A percentile compares a stretch with the other conserved stretches of the same genome.
phyloP scores from a whole-genome alignment of 2,329 filamentous ascomycete genomes.

The Calonectria pseudoturangicola region DNA sequence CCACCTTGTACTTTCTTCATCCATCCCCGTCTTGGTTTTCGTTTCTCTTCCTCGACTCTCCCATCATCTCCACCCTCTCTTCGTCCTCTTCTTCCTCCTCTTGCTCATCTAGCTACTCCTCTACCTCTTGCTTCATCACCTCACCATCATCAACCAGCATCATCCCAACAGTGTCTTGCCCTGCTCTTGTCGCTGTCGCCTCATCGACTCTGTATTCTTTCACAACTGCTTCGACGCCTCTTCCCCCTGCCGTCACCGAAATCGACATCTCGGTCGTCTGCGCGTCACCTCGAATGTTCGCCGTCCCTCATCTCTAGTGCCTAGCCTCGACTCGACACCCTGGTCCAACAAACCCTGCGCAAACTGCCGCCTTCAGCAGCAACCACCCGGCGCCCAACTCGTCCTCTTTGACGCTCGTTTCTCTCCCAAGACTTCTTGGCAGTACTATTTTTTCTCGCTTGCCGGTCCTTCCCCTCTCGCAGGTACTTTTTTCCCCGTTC shows the following conservation, averaged over 20 bases:
- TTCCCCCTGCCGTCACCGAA: constrained; percentile 15
- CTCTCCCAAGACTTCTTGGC: constrained; percentile 50
- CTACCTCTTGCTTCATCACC: background rate
- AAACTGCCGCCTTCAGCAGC: constrained; percentile 37
- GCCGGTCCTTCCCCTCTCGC: constrained; percentile 41
- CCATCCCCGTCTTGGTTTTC: constrained; percentile 22
- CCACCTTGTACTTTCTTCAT: constrained; percentile 33
- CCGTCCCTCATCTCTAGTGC: constrained; percentile 23
- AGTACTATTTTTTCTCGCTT: constrained; percentile 38
- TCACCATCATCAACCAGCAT: constrained; percentile 29
- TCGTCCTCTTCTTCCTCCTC: background rate
- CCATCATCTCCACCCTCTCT: constrained; percentile 1
- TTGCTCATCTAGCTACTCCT: background rate
- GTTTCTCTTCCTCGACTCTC: constrained; percentile 15
- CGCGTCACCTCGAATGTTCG: constrained; percentile 12
- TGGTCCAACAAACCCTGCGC: constrained; percentile 40
- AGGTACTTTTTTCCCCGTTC: constrained; percentile 42
- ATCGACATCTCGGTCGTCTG: constrained; percentile 19
- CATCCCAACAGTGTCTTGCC: constrained; percentile 17
- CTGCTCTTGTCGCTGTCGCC: constrained; percentile 21
- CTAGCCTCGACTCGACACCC: constrained; percentile 35
- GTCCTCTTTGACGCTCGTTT: constrained; percentile 50
- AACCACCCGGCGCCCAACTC: constrained; percentile 39
- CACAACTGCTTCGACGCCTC: background rate
- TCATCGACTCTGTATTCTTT: constrained; percentile 5